Conservation (phyloP, 139 green algal genomes). For the Chlamydomonas urium region DNA sequence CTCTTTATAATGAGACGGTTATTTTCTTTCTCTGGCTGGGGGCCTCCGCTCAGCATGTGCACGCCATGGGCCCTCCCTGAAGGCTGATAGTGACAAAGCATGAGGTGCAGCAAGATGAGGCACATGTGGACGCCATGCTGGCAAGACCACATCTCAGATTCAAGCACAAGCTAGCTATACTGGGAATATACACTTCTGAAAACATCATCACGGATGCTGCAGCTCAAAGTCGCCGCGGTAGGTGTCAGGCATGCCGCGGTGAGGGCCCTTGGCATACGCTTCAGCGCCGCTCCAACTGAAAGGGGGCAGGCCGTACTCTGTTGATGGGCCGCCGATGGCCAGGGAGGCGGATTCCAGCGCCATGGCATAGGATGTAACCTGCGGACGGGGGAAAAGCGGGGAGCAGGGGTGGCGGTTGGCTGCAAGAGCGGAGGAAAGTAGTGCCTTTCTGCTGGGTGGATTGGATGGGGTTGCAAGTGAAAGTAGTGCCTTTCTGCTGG, state of each 20-base stretch:
- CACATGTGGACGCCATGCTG: too few relatives aligned
- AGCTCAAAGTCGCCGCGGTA: background rate
- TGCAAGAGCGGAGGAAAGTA: background rate
- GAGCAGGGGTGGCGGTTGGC: background rate
- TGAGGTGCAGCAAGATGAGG: too few relatives aligned
- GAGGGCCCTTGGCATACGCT: background rate
- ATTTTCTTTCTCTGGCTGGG: too few relatives aligned
- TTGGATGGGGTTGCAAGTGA: background rate
- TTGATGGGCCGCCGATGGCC: background rate
- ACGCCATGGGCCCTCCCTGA: too few relatives aligned
- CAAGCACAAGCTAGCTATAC: too few relatives aligned
- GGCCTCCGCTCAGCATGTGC: too few relatives aligned
- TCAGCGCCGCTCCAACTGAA: conserved; percentile 5
- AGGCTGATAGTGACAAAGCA: too few relatives aligned
- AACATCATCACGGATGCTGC: background rate
- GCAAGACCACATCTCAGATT: too few relatives aligned
- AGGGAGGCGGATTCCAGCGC: background rate
- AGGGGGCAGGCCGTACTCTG: background rate
- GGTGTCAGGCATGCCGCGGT: conserved; percentile 4
- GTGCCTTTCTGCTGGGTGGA: background rate
- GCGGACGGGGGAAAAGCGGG: background rate
- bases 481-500: background rate
- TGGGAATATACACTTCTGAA: too few relatives aligned
- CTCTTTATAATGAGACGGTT: too few relatives aligned
- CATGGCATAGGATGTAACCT: conserved; percentile 13